These are phyloP conservation scores for Kalmusia sp. DNA, from an alignment of 2,329 filamentous ascomycete species.

Conservation along the genomic window DNA sequence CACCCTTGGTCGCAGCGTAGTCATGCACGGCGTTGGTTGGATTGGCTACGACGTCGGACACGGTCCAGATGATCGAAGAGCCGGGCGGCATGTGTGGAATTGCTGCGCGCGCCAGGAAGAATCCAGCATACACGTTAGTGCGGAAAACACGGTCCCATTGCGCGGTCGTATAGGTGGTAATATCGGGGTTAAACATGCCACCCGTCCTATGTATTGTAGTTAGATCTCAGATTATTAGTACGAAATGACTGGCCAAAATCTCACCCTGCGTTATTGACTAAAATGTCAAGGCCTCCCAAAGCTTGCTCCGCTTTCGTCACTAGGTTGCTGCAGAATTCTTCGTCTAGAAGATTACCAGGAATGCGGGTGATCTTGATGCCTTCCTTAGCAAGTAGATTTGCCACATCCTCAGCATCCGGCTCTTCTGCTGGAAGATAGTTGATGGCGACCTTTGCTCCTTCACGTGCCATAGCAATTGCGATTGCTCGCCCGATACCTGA, in stretches of 20 bases:
- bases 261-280: conserved; percentile 18
- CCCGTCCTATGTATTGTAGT: not conserved
- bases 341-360: conserved; percentile 13
- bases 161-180: conserved; percentile 11
- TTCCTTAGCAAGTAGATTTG: conserved; percentile 10
- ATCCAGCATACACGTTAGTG: conserved; percentile 13
- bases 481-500: conserved; percentile 22
- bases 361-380: conserved; percentile 11
- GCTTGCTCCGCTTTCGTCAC: conserved; percentile 7
- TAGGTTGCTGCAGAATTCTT: conserved; percentile 10
- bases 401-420: conserved; percentile 11
- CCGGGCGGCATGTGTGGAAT: conserved; percentile 11
- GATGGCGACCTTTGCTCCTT: conserved; percentile 14
- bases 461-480: conserved; percentile 11
- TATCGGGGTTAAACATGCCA: conserved; percentile 6
- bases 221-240: not conserved
- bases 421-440: conserved; percentile 13
- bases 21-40: not conserved
- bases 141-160: conserved; percentile 13
- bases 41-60: conserved; percentile 9
- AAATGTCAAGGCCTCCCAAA: conserved; percentile 14
- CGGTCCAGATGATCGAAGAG: conserved; percentile 14
- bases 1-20: conserved; percentile 14
- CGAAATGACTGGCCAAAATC: not conserved
- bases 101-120: conserved; percentile 13